phyloP scores from a whole-genome alignment of 495 filamentous ascomycete species.

The Podospora australis region DNA sequence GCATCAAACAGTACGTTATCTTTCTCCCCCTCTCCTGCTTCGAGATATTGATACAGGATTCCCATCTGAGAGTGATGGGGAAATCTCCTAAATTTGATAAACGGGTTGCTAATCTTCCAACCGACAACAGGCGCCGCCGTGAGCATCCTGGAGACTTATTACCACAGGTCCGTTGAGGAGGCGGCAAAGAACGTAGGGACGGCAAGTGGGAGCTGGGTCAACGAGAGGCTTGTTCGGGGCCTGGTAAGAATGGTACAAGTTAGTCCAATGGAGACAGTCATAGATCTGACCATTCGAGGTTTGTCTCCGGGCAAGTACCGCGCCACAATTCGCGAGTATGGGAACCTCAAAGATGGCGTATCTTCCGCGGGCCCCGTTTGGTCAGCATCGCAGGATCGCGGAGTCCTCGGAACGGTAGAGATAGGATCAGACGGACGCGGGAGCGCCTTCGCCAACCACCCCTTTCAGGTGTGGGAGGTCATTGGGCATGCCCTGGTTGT shows the following conservation, averaged over 20 bases:
- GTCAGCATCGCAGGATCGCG: slow-evolving; percentile 46
- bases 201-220: slow-evolving; percentile 22
- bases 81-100: too few species aligned
- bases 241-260: slow-evolving; percentile 79
- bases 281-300: slow-evolving; percentile 84
- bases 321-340: slow-evolving; percentile 77
- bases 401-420: slow-evolving; percentile 65
- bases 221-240: slow-evolving; percentile 54
- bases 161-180: slow-evolving; percentile 26
- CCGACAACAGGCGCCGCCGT: slow-evolving; percentile 80
- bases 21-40: not conserved
- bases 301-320: slow-evolving; percentile 74
- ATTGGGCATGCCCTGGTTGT: slow-evolving; percentile 88
- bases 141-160: slow-evolving; percentile 91
- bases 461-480: slow-evolving; percentile 88
- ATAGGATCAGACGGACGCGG: slow-evolving; percentile 65
- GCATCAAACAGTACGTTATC: slow-evolving; percentile 60
- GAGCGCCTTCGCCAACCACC: slow-evolving; percentile 69
- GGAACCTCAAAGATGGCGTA: slow-evolving; percentile 80
- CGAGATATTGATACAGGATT: not conserved
- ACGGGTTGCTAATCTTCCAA: not conserved
- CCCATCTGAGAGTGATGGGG: too few species aligned
- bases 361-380: slow-evolving; percentile 78
- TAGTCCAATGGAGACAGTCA: slow-evolving; percentile 62
- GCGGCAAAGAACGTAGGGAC: slow-evolving; percentile 20